Percentiles rank a stretch among this genome's conserved stretches.
Conservation (phyloP, 768 basidiomycete genomes). For the Hygrocybe coccinea region DNA sequence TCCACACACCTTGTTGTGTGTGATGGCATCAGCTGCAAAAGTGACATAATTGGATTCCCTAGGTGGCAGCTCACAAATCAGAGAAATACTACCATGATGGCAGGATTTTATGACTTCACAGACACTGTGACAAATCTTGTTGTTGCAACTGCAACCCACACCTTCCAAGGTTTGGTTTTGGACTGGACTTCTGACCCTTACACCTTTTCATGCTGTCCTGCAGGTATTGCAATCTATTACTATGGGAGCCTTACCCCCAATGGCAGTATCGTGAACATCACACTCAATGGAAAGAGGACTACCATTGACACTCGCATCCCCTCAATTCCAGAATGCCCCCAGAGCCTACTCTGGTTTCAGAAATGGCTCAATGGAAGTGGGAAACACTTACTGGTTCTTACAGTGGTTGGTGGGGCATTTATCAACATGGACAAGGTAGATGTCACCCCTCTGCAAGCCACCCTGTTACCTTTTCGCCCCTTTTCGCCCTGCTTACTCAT, state of each 20-base stretch:
- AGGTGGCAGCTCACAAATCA: slow-evolving; percentile 1
- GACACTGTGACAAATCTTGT: neutral
- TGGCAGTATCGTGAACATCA: neutral
- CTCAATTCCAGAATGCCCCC: neutral
- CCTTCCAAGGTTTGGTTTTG: neutral
- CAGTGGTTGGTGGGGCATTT: neutral
- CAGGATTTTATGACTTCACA: neutral
- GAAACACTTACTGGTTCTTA: neutral
- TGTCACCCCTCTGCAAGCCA: neutral
- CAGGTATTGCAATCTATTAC: neutral
- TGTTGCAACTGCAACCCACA: neutral
- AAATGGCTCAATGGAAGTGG: neutral
- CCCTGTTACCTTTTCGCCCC: no score
- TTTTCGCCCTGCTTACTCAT: no score
- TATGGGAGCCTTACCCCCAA: neutral
- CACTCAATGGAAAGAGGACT: neutral
- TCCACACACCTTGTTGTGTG: neutral
- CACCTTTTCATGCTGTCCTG: neutral
- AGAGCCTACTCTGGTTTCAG: neutral
- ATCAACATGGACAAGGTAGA: slow-evolving; percentile 2
- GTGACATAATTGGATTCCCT: neutral
- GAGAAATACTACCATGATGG: neutral
- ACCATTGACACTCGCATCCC: neutral
- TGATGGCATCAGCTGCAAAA: neutral
- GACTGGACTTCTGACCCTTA: no score